Percentiles rank a stretch among this genome's conserved stretches.
phyloP scores from a whole-genome alignment of 371 early-diverging fungal genomes.

The Aphelidium insulamus region DNA sequence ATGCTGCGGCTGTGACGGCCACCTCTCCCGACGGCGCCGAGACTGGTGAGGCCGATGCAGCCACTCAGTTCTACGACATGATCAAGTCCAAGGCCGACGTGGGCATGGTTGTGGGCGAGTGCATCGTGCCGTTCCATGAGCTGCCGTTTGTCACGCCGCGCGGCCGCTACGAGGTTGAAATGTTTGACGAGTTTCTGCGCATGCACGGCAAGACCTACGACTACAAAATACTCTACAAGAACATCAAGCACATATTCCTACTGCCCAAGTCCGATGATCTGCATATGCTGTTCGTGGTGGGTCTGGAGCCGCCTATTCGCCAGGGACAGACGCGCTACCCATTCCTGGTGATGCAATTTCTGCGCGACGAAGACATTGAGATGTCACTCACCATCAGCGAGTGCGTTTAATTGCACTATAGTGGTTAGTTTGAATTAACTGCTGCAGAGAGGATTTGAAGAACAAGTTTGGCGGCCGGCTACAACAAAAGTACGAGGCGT shows the following conservation, averaged over 20 bases:
- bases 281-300: slow-evolving; percentile 70
- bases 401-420: slow-evolving; percentile 9
- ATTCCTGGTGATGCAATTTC: slow-evolving; percentile 88
- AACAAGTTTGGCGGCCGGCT: slow-evolving; percentile 54
- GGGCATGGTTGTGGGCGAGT: slow-evolving; percentile 61
- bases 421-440: not conserved
- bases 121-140: slow-evolving; percentile 72
- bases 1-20: too few species aligned
- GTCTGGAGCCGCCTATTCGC: slow-evolving; percentile 86
- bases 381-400: slow-evolving; percentile 58
- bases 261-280: slow-evolving; percentile 82
- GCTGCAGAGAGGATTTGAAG: slow-evolving; percentile 22
- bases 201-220: slow-evolving; percentile 94
- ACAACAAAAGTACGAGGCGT: slow-evolving; percentile 68
- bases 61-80: slow-evolving; percentile 49
- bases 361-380: slow-evolving; percentile 72
- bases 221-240: slow-evolving; percentile 77
- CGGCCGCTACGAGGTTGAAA: slow-evolving; percentile 87
- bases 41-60: slow-evolving; percentile 12
- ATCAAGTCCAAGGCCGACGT: slow-evolving; percentile 79
- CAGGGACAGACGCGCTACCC: slow-evolving; percentile 98
- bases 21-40: slow-evolving; percentile 5
- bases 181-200: slow-evolving; percentile 74
- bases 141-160: slow-evolving; percentile 75
- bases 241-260: slow-evolving; percentile 60